Base-by-base conservation (phyloP, 805 yeast species). In the Ogataea methylovora region DNA sequence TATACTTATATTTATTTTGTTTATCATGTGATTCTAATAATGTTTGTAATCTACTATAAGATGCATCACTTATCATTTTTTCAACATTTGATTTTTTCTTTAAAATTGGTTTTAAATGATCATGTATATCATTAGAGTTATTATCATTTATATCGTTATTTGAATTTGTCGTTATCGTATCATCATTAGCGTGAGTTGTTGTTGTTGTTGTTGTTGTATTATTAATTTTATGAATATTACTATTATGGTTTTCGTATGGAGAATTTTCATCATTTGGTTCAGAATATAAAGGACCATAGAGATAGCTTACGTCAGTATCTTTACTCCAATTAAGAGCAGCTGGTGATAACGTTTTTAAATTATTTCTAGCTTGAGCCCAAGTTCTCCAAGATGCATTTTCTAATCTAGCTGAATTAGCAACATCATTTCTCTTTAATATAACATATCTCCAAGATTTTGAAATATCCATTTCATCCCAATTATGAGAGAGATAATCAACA, bases 271-370 rank as follows among this genome's bases (percentile, higher is more conserved):
- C 50, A 21, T 38, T 34, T 23, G 38, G 40, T 13, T 48, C 49
- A 7, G 43, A 49, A 21, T 52, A 54, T 8, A 56, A 48, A 4
- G 99, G 99, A 1, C 99, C 99, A 60, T 90, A 92, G 11, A 92
- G 71, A 98, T 98, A 92, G 2, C 97, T 87, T 9, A 92, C 96
- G 56, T 92, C 99, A 38, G 82, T 80, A 49, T 92, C 99, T 60
- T 94, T 92, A 29, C 86, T 77, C 99, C 99, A 92, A 57, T 92
- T 90, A 30, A 92, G 84, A 24, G 75, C 72, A 49, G 86, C 94
- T 1, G 99, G 98, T 14, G 88, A 76, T 6, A 90, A 84, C 0
- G 98, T 92, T 42, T 67, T 61, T 34, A 80, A 60, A 21, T 76
- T 69, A 43, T 75, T 73, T 46, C 83, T 75, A 35, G 92, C 73